A percentile compares a stretch with the other conserved stretches of the same genome.
Evolutionary conservation across 2,329 filamentous ascomycete species (phyloP).

Genomic region (Cercospora sojina): DNA sequence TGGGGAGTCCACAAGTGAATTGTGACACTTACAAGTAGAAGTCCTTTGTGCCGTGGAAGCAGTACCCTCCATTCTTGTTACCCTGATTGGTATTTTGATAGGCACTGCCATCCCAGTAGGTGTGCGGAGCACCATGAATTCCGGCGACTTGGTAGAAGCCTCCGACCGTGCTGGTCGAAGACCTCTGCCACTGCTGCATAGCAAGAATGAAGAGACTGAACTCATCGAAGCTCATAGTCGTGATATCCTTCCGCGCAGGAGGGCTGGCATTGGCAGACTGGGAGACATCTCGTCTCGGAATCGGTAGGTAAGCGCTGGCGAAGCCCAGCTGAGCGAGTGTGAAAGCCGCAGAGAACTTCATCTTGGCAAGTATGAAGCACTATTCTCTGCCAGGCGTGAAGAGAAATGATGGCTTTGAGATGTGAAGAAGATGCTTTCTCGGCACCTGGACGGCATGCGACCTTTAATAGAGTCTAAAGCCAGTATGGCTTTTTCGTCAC

Average conservation of each 20-base stretch:
- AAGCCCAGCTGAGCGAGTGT: constrained; percentile 5
- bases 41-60: constrained; percentile 9
- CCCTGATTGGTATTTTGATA: constrained; percentile 6
- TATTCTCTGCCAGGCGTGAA: background rate
- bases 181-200: constrained; percentile 20
- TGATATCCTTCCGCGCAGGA: constrained; percentile 11
- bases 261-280: constrained; percentile 1
- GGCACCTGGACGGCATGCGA: background rate
- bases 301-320: constrained; percentile 7
- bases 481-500: background rate
- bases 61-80: constrained; percentile 6
- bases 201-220: constrained; percentile 24
- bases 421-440: background rate
- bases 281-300: constrained; percentile 7
- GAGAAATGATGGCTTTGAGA: background rate
- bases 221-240: constrained; percentile 10
- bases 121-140: constrained; percentile 32
- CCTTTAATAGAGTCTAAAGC: background rate
- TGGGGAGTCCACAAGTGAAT: too few relatives aligned
- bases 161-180: constrained; percentile 9
- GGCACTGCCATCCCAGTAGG: constrained; percentile 27
- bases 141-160: constrained; percentile 28
- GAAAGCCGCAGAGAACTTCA: constrained; percentile 4
- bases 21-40: constrained; percentile 1
- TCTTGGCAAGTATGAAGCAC: constrained; percentile 1